A percentile compares a stretch with the other conserved stretches of the same genome.
phyloP scores from a whole-genome alignment of 805 yeast genomes.

The Candida michaelii region DNA sequence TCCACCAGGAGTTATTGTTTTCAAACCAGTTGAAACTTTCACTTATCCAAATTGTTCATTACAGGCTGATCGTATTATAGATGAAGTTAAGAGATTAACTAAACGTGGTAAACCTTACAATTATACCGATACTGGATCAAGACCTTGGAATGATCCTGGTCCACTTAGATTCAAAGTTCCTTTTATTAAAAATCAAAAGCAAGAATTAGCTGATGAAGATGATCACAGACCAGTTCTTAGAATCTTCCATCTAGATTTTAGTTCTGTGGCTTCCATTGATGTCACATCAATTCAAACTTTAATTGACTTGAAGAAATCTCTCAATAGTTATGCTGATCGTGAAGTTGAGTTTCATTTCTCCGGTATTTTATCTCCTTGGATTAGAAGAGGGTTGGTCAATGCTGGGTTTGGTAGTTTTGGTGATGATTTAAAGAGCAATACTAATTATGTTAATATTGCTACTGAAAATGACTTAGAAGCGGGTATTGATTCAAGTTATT shows the following conservation, averaged over 20 bases:
- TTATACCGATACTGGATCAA: slow-evolving; percentile 47
- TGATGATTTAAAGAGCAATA: slow-evolving; percentile 39
- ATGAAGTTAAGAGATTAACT: slow-evolving; percentile 61
- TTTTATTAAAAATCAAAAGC: slow-evolving; percentile 16
- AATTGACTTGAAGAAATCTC: slow-evolving; percentile 70
- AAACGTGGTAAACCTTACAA: slow-evolving; percentile 55
- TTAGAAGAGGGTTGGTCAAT: slow-evolving; percentile 68
- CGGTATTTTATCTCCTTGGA: slow-evolving; percentile 85
- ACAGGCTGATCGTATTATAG: slow-evolving; percentile 68
- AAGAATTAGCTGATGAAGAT: slow-evolving; percentile 16
- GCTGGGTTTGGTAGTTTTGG: slow-evolving; percentile 73
- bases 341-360: slow-evolving; percentile 89
- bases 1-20: slow-evolving; percentile 88
- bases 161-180: slow-evolving; percentile 44
- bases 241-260: slow-evolving; percentile 78
- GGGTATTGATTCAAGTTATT: slow-evolving; percentile 33
- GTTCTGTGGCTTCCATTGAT: slow-evolving; percentile 73
- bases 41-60: slow-evolving; percentile 78
- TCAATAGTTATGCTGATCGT: slow-evolving; percentile 72
- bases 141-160: slow-evolving; percentile 93
- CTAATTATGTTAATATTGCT: slow-evolving; percentile 42
- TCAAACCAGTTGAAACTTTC: slow-evolving; percentile 77
- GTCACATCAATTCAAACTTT: slow-evolving; percentile 77
- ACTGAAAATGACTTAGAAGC: slow-evolving; percentile 32
- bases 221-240: slow-evolving; percentile 65